Conservation (phyloP, 345 rosid species). For the Brassica carinata region DNA sequence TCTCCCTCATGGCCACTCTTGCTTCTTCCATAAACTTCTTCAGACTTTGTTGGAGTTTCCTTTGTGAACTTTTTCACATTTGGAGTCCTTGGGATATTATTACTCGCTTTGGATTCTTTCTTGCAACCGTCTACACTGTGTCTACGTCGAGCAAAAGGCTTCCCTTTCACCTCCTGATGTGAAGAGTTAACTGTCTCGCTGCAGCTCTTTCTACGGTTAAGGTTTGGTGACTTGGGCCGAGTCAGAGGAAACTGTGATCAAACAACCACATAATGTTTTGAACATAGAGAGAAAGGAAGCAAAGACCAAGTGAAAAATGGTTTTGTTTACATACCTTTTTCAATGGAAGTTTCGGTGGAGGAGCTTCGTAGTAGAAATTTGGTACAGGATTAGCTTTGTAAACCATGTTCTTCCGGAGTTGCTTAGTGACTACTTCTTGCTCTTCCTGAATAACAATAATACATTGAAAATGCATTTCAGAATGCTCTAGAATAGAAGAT, state of each 20-base stretch:
- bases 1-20: slow-evolving; percentile 28
- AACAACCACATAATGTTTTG: neutral
- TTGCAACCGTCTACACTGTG: slow-evolving; percentile 64
- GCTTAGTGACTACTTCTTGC: slow-evolving; percentile 85
- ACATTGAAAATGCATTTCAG: neutral
- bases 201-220: slow-evolving; percentile 84
- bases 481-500: slow-evolving; percentile 1
- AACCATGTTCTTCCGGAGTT: slow-evolving; percentile 79
- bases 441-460: slow-evolving; percentile 65
- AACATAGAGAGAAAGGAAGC: neutral
- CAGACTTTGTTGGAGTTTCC: slow-evolving; percentile 24
- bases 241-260: slow-evolving; percentile 75
- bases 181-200: slow-evolving; percentile 56
- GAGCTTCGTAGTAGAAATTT: slow-evolving; percentile 79
- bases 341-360: slow-evolving; percentile 76
- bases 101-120: slow-evolving; percentile 31
- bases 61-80: slow-evolving; percentile 17
- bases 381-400: slow-evolving; percentile 91
- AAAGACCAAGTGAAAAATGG: neutral
- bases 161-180: slow-evolving; percentile 54
- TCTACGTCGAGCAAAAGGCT: slow-evolving; percentile 60
- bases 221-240: slow-evolving; percentile 72
- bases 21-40: neutral
- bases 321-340: slow-evolving; percentile 66
- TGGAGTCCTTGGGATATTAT: slow-evolving; percentile 24